Base-by-base conservation (phyloP, 1,284 basidiomycete species). In the Ganoderma boninense region DNA sequence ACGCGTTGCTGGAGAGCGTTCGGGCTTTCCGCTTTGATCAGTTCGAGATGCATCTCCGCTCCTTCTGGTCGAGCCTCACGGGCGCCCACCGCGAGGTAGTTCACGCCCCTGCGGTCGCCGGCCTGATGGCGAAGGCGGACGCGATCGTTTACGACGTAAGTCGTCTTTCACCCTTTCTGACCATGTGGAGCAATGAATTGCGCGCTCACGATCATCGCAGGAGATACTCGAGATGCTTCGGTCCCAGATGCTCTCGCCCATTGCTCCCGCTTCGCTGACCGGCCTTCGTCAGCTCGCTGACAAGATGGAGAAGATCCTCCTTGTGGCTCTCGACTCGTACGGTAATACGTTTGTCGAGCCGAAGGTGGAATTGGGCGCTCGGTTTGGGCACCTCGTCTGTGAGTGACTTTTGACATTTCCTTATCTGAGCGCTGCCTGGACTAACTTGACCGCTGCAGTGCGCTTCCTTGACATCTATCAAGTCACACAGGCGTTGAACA, bases 271-370 rank as follows among this genome's bases (percentile, higher is more conserved):
- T 46, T 89, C 93, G 5, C 80, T 95, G 65, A 87, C 87, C 20
- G 92, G 87, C 75, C 83, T 96, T 69, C 90, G 94, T 57, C 92
- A 93, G 78, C 84, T 96, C 67, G 94, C 94, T n/a, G 89, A 93
- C 78, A 95, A 95, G 83, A 95, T 96, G 94, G 94, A 96, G 79
- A 95, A 95, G 80, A 93, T 95, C 65, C 84, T 96, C 26, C 84
- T 95, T 43, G 86, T 92, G 59, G 92, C 95, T 38, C 84, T 96
- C 43, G 93, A 95, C 73, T 88, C 88, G 73, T 96, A 95, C 73
- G 93, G 93, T 14, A 93, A 93, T 75, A 95, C 93, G n/a, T 96
- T 96, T 81, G 93, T 95, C 61, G 94, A 95, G 79, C 94, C 94
- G 63, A 96, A 96, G 80, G 94, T 96, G 38, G 94, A 96, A 77